These are phyloP conservation scores for Iris pallida DNA, from an alignment of 116 monocot species.

Conservation along the genomic window DNA sequence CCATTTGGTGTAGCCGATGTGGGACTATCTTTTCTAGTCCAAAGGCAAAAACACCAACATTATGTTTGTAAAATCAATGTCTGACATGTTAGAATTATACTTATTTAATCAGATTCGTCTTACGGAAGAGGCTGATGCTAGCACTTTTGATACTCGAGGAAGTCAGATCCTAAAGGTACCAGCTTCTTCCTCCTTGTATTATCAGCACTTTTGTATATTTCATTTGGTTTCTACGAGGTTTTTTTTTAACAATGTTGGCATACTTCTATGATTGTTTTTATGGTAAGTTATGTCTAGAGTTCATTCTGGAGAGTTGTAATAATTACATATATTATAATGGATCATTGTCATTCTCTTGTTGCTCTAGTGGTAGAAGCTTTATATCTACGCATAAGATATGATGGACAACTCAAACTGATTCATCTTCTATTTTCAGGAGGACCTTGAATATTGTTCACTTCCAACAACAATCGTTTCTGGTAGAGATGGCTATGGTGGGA, in stretches of 20 bases:
- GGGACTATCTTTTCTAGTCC: no score
- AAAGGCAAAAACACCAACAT: no score
- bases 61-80: no score
- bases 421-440: slow-evolving; percentile 29
- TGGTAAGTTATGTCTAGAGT: no score
- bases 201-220: no score
- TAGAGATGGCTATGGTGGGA: slow-evolving; percentile 14
- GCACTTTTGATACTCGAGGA: slow-evolving; percentile 12
- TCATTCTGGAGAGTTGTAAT: no score
- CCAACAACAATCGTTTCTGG: slow-evolving; percentile 15
- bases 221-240: not conserved
- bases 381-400: not conserved
- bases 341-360: not conserved
- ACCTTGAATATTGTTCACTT: slow-evolving; percentile 17
- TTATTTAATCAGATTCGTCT: slow-evolving; percentile 19
- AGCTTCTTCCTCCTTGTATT: not conserved
- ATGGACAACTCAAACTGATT: not conserved
- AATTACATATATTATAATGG: not conserved
- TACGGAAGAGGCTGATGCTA: slow-evolving; percentile 15
- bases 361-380: not conserved
- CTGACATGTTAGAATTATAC: not conserved
- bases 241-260: not conserved
- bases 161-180: slow-evolving; percentile 30
- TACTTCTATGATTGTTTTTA: no score
- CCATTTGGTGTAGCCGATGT: no score